Conservation (phyloP, 805 yeast genomes). For the Kuraishia cidri region DNA sequence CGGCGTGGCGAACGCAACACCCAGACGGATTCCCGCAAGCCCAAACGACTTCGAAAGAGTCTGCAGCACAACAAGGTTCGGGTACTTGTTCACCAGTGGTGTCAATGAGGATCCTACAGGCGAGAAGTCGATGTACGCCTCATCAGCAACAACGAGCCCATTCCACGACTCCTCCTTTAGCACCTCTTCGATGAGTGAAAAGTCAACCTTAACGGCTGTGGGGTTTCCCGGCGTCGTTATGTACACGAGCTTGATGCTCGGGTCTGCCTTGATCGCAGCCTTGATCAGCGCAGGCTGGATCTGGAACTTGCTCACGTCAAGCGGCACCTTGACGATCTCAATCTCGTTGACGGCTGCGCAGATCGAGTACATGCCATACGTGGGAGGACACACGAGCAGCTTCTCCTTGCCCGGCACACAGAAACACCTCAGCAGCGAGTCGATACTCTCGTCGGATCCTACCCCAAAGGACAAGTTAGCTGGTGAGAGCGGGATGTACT, state of each 20-base stretch:
- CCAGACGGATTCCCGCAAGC: slow-evolving; percentile 88
- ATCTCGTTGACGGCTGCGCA: slow-evolving; percentile 89
- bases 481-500: slow-evolving; percentile 28
- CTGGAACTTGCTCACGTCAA: slow-evolving; percentile 57
- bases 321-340: slow-evolving; percentile 64
- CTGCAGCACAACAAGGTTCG: slow-evolving; percentile 81
- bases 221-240: slow-evolving; percentile 97
- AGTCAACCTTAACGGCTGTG: slow-evolving; percentile 60
- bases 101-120: slow-evolving; percentile 60
- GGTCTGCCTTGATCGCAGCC: slow-evolving; percentile 43
- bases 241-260: slow-evolving; percentile 63
- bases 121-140: slow-evolving; percentile 89
- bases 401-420: slow-evolving; percentile 81
- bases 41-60: slow-evolving; percentile 95
- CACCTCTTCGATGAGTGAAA: slow-evolving; percentile 30
- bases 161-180: slow-evolving; percentile 41
- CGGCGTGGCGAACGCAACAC: slow-evolving; percentile 61
- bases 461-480: slow-evolving; percentile 88
- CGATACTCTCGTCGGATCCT: slow-evolving; percentile 95
- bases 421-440: slow-evolving; percentile 74
- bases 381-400: slow-evolving; percentile 83
- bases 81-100: slow-evolving; percentile 72
- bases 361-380: slow-evolving; percentile 94
- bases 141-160: slow-evolving; percentile 81
- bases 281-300: slow-evolving; percentile 49